Conservation (phyloP, 2,329 filamentous ascomycete genomes). For the Esteya vermicola region DNA sequence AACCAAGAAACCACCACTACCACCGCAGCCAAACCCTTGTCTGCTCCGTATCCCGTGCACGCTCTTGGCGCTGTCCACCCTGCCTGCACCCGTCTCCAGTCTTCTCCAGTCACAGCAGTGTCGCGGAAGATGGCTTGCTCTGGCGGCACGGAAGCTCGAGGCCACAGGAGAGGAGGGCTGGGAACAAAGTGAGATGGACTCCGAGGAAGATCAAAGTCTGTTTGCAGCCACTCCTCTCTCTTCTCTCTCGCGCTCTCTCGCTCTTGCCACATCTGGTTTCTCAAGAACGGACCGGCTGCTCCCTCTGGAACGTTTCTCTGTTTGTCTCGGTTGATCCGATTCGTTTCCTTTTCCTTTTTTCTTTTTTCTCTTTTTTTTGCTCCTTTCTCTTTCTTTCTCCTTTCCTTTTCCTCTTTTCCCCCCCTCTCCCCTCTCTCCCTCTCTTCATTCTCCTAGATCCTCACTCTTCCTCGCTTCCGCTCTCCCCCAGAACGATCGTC, state of each 20-base stretch:
- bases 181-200: not conserved
- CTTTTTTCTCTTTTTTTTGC: too few species aligned
- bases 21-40: too few species aligned
- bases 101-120: slow-evolving; percentile 7
- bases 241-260: slow-evolving; percentile 4
- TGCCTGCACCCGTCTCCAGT: not conserved
- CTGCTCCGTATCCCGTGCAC: not conserved
- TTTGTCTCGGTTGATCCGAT: too few species aligned
- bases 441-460: not conserved
- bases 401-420: not conserved
- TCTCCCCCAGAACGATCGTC: too few species aligned
- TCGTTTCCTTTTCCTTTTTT: too few species aligned
- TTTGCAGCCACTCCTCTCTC: not conserved
- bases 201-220: not conserved
- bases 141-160: not conserved
- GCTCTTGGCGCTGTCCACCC: not conserved
- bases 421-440: not conserved
- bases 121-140: slow-evolving; percentile 8
- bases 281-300: slow-evolving; percentile 1
- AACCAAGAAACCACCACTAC: too few species aligned
- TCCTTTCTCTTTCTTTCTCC: not conserved
- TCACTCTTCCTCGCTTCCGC: too few species aligned
- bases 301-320: too few species aligned
- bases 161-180: not conserved
- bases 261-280: too few species aligned